A percentile compares a stretch with the other conserved stretches of the same genome.
These are phyloP conservation scores for Phylloporus arenicola DNA, from an alignment of 768 basidiomycete species.

Conservation along the genomic window DNA sequence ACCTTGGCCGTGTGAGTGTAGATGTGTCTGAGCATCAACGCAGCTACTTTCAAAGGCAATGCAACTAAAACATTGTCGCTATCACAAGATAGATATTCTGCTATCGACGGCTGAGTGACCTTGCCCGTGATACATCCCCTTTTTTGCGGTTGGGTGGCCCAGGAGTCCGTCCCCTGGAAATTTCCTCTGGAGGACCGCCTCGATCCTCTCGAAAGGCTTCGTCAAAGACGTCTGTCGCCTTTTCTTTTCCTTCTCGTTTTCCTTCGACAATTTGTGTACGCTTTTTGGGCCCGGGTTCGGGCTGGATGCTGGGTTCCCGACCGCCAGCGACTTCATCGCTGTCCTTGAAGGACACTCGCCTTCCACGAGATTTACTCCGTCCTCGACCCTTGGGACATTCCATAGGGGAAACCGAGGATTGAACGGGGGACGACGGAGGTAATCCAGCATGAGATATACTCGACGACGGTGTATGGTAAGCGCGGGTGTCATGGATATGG, in stretches of 20 bases:
- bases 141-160: constrained; percentile 19
- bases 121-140: constrained; percentile 14
- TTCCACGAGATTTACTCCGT: constrained; percentile 49
- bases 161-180: constrained; percentile 23
- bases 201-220: constrained; percentile 12
- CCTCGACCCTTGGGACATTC: constrained; percentile 35
- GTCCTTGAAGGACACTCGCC: constrained; percentile 52
- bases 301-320: constrained; percentile 6
- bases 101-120: constrained; percentile 22
- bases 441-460: constrained; percentile 41
- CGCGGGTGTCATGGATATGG: constrained; percentile 16
- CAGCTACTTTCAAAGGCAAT: neutral
- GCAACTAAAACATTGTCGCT: constrained; percentile 3
- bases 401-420: constrained; percentile 35
- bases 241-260: constrained; percentile 18
- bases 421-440: constrained; percentile 50
- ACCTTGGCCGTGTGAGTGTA: neutral
- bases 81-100: constrained; percentile 10
- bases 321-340: constrained; percentile 14
- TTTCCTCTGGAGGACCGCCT: constrained; percentile 7
- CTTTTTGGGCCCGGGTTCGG: constrained; percentile 6
- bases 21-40: constrained; percentile 7
- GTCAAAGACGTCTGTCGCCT: neutral
- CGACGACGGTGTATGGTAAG: constrained; percentile 32
- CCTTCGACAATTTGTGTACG: constrained; percentile 5